Evolutionary conservation across 2,329 filamentous ascomycete species (phyloP).

Genomic region (Chalaropsis thielavioides): DNA sequence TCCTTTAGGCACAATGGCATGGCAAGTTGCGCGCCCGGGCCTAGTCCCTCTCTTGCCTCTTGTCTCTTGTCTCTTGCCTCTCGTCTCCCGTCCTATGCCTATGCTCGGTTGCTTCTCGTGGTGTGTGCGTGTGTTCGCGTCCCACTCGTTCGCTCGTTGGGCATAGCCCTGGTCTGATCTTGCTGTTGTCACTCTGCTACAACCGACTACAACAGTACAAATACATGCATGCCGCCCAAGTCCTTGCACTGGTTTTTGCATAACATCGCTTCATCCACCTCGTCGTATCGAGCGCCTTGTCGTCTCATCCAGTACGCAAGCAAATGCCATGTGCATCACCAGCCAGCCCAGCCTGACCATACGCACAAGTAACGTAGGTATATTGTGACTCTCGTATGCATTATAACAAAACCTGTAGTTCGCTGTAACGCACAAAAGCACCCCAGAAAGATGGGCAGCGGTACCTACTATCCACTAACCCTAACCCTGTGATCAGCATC

Average conservation of each 20-base stretch:
- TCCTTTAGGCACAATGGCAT: slow-evolving; percentile 6
- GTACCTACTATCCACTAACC: neutral
- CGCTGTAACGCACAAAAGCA: neutral
- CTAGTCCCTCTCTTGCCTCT: neutral
- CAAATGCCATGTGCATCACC: neutral
- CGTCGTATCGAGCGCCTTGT: neutral
- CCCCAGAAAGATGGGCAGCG: too few relatives aligned
- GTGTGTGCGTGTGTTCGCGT: neutral
- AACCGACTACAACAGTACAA: neutral
- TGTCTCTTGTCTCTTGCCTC: too few relatives aligned
- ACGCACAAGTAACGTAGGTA: neutral
- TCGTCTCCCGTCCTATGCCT: neutral
- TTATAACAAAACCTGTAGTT: neutral
- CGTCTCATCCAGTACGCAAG: neutral
- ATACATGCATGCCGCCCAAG: neutral
- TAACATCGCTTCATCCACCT: neutral
- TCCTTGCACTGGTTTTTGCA: neutral
- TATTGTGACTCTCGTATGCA: too few relatives aligned
- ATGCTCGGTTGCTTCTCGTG: neutral
- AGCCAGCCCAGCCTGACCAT: neutral
- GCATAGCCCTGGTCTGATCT: neutral
- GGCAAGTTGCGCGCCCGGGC: neutral
- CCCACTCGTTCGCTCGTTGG: neutral
- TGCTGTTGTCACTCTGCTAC: too few relatives aligned
- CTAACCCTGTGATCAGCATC: neutral